Percentiles rank a stretch among this genome's conserved stretches.
These are phyloP conservation scores for Rhododendron williamsianum DNA, from an alignment of 148 eudicot species.

Conservation along the genomic window DNA sequence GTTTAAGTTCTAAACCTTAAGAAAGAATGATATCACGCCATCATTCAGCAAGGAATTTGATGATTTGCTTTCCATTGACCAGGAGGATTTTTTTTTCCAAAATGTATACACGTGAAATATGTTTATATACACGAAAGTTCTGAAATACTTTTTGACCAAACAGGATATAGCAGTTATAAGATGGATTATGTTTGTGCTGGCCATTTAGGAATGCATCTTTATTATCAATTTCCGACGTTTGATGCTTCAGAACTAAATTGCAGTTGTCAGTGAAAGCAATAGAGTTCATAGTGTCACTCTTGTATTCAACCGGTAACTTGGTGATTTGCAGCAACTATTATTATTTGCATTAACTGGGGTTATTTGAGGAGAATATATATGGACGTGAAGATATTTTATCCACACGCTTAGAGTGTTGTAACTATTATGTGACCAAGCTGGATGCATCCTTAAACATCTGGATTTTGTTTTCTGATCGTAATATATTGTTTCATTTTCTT, in stretches of 20 bases:
- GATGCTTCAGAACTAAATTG: background rate
- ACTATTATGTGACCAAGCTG: background rate
- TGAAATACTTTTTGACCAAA: background rate
- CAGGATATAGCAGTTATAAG: background rate
- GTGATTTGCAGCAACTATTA: background rate
- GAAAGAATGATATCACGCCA: background rate
- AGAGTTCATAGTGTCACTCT: background rate
- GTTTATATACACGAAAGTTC: background rate
- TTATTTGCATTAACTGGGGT: background rate
- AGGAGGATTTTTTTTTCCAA: background rate
- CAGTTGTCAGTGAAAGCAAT: background rate
- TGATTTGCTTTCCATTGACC: background rate
- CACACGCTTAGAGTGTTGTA: background rate
- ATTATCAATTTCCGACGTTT: background rate
- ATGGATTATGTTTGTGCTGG: background rate
- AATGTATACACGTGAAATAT: background rate
- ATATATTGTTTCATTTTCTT: background rate
- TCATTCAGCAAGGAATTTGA: background rate
- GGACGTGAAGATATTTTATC: background rate
- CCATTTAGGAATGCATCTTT: background rate
- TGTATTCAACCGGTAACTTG: background rate
- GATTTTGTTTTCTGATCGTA: background rate
- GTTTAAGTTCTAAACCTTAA: background rate
- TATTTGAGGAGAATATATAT: background rate
- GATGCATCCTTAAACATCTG: background rate